These are phyloP conservation scores for Aspergillus uvarum DNA, from an alignment of 2,329 filamentous ascomycete species.

Conservation along the genomic window DNA sequence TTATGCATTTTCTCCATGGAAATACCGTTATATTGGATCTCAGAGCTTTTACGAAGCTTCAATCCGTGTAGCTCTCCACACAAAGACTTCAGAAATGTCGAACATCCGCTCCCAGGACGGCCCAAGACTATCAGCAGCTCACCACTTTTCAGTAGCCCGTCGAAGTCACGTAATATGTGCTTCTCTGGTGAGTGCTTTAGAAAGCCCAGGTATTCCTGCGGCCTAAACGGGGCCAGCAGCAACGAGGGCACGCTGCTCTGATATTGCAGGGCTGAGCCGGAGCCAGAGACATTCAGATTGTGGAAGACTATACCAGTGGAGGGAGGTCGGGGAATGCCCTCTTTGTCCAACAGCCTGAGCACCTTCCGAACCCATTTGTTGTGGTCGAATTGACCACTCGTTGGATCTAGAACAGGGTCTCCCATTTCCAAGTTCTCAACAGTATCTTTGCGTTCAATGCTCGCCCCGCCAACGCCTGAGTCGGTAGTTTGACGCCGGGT, in stretches of 20 bases:
- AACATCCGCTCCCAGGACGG: conserved; percentile 57
- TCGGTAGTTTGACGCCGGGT: conserved; percentile 21
- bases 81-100: conserved; percentile 80
- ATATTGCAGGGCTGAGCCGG: conserved; percentile 65
- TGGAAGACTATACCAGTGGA: conserved; percentile 64
- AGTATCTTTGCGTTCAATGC: conserved; percentile 32
- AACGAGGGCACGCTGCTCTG: conserved; percentile 66
- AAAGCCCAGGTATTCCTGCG: conserved; percentile 54
- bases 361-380: conserved; percentile 54
- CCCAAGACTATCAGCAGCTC: conserved; percentile 46
- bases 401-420: conserved; percentile 55
- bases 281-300: conserved; percentile 65
- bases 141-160: conserved; percentile 53
- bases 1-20: conserved; percentile 72
- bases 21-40: conserved; percentile 74
- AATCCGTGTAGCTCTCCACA: conserved; percentile 80
- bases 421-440: conserved; percentile 42
- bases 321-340: conserved; percentile 53
- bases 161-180: conserved; percentile 56
- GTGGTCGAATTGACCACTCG: conserved; percentile 53
- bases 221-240: conserved; percentile 57
- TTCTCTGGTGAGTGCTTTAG: conserved; percentile 51
- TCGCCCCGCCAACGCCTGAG: conserved; percentile 18
- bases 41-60: conserved; percentile 65
- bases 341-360: conserved; percentile 53